Conservation (phyloP, 1,284 basidiomycete species). For the Malassezia obtusa region DNA sequence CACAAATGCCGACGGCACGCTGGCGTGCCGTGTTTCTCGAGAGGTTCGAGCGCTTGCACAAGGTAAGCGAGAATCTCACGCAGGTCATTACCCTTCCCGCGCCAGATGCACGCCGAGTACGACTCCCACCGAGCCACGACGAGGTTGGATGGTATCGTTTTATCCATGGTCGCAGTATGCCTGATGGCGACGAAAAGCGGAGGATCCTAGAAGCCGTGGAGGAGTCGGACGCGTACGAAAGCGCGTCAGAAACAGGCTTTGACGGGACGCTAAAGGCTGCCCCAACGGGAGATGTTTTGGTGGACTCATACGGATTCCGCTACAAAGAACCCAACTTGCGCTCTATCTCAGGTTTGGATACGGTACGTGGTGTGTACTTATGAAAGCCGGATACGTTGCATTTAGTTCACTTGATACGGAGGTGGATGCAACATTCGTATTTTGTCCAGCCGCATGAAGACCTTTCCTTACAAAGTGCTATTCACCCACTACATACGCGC, state of each 20-base stretch:
- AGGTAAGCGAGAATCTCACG: not conserved
- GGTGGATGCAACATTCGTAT: slow-evolving; percentile 15
- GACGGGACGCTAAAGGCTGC: not conserved
- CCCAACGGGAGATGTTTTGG: not conserved
- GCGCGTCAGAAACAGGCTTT: not conserved
- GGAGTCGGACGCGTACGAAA: not conserved
- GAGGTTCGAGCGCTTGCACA: slow-evolving; percentile 8
- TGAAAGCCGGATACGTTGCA: not conserved
- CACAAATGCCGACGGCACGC: not conserved
- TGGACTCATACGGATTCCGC: not conserved
- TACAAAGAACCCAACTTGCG: not conserved
- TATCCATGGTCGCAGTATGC: slow-evolving; percentile 10
- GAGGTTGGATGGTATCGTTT: slow-evolving; percentile 6
- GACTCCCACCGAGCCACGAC: slow-evolving; percentile 1
- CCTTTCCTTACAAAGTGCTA: slow-evolving; percentile 39
- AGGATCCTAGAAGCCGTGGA: not conserved
- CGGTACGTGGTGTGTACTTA: not conserved
- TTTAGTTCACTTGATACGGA: slow-evolving; percentile 1
- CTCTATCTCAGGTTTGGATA: not conserved
- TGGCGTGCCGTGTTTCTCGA: slow-evolving; percentile 15
- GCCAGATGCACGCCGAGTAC: not conserved
- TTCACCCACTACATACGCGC: slow-evolving; percentile 60
- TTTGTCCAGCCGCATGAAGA: not conserved
- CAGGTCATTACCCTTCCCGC: not conserved
- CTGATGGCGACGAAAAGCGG: slow-evolving; percentile 1